Conservation (phyloP, 805 yeast species). For the Pichia cephalocereana region DNA sequence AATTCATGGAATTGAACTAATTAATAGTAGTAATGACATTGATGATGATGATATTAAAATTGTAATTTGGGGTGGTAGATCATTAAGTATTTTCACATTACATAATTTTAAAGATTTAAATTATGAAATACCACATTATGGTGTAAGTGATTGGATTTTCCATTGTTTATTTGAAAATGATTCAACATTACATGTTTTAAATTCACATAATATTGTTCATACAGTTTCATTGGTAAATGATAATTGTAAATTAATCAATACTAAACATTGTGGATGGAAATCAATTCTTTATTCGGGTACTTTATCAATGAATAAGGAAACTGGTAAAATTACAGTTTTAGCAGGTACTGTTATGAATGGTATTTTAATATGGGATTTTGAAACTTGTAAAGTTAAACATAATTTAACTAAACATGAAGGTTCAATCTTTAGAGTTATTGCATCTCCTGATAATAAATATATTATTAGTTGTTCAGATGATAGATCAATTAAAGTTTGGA, state of each 20-base stretch:
- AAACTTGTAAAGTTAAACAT: slow-evolving; percentile 34
- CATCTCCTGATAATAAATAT: slow-evolving; percentile 44
- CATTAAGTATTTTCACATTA: slow-evolving; percentile 39
- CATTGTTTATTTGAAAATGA: slow-evolving; percentile 41
- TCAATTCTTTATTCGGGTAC: slow-evolving; percentile 86
- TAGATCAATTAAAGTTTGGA: slow-evolving; percentile 76
- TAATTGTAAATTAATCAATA: slow-evolving; percentile 20
- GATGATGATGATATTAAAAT: slow-evolving; percentile 26
- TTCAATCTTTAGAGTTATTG: slow-evolving; percentile 72
- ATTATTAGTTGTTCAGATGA: slow-evolving; percentile 89
- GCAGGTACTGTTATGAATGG: slow-evolving; percentile 96
- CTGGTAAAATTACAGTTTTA: slow-evolving; percentile 42
- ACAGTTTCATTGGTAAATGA: slow-evolving; percentile 17
- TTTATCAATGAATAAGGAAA: slow-evolving; percentile 36
- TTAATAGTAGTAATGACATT: slow-evolving; percentile 13
- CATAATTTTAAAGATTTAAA: slow-evolving; percentile 19
- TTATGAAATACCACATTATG: slow-evolving; percentile 31
- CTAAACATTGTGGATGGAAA: slow-evolving; percentile 50
- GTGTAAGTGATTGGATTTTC: slow-evolving; percentile 74
- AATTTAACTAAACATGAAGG: slow-evolving; percentile 77
- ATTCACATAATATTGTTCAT: slow-evolving; percentile 70
- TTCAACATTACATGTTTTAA: slow-evolving; percentile 42
- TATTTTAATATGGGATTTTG: slow-evolving; percentile 65
- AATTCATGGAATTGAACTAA: slow-evolving; percentile 63
- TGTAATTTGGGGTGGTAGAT: slow-evolving; percentile 61